phyloP scores from a whole-genome alignment of 2,329 filamentous ascomycete species.

The Arthrobotrys iridis region DNA sequence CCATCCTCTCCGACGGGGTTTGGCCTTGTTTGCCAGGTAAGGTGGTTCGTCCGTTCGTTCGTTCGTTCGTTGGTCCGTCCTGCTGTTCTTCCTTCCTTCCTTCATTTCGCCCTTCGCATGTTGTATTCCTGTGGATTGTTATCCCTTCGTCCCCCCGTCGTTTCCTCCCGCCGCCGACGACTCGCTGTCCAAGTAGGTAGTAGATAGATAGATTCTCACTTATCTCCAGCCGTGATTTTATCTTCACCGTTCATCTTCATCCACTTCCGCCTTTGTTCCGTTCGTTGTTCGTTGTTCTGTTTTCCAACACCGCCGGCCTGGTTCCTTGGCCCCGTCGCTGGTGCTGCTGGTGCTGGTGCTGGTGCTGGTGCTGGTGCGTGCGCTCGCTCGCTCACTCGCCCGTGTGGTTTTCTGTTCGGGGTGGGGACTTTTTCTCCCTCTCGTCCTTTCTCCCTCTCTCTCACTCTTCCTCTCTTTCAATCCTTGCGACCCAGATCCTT shows the following conservation, averaged over 20 bases:
- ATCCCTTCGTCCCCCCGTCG: neutral
- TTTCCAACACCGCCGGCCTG: neutral
- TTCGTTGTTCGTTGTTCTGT: neutral
- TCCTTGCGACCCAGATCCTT: constrained; percentile 19
- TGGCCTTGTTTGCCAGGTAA: no score
- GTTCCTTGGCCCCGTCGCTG: neutral
- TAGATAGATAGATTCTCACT: no score
- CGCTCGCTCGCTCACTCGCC: neutral
- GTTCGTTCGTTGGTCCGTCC: no score
- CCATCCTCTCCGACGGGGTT: neutral
- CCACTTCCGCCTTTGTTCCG: neutral
- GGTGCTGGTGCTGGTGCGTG: neutral
- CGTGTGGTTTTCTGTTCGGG: constrained; percentile 1
- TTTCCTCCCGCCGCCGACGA: neutral
- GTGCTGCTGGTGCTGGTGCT: neutral
- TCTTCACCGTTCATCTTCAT: neutral
- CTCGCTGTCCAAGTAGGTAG: no score
- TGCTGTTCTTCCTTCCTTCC: no score
- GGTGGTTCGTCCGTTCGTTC: no score
- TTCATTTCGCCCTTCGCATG: neutral
- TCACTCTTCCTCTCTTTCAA: neutral
- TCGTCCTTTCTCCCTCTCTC: neutral
- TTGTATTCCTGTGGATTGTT: neutral
- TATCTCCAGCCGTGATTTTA: no score
- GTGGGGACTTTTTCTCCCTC: constrained; percentile 21